Evolutionary conservation across 768 basidiomycete genomes (phyloP).

Genomic region (Steccherinum ochraceum): DNA sequence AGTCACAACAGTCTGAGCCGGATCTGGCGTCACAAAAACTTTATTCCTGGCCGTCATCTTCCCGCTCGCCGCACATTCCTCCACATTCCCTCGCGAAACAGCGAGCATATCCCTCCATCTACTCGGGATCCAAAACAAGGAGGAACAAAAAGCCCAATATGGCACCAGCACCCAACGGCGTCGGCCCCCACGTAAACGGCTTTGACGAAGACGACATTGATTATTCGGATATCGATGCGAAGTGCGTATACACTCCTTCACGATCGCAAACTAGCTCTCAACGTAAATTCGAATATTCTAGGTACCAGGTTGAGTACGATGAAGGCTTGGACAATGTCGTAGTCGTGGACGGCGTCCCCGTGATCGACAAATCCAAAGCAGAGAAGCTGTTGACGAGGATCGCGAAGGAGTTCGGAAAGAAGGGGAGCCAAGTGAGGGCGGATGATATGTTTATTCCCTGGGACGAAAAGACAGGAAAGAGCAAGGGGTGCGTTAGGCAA

Average conservation of each 20-base stretch:
- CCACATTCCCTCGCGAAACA: no score
- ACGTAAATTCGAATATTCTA: no score
- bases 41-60: no score
- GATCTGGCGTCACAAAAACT: background rate
- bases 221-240: conserved; percentile 83
- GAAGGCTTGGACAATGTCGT: conserved; percentile 87
- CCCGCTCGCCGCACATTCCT: no score
- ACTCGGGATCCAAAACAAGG: no score
- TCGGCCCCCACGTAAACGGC: conserved; percentile 11
- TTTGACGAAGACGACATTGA: conserved; percentile 62
- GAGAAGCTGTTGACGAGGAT: conserved; percentile 79
- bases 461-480: conserved; percentile 76
- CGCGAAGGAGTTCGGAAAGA: conserved; percentile 76
- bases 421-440: conserved; percentile 68
- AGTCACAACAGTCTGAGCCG: no score
- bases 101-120: no score
- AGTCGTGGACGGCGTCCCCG: conserved; percentile 87
- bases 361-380: conserved; percentile 81
- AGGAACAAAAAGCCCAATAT: no score
- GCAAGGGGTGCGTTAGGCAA: conserved; percentile 88
- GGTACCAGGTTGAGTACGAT: conserved; percentile 81
- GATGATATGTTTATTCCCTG: conserved; percentile 85
- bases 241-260: conserved; percentile 39
- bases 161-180: conserved; percentile 17
- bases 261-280: no score